These are phyloP conservation scores for Picocystis sp. DNA, from an alignment of 163 green algal genomes.

Conservation along the genomic window DNA sequence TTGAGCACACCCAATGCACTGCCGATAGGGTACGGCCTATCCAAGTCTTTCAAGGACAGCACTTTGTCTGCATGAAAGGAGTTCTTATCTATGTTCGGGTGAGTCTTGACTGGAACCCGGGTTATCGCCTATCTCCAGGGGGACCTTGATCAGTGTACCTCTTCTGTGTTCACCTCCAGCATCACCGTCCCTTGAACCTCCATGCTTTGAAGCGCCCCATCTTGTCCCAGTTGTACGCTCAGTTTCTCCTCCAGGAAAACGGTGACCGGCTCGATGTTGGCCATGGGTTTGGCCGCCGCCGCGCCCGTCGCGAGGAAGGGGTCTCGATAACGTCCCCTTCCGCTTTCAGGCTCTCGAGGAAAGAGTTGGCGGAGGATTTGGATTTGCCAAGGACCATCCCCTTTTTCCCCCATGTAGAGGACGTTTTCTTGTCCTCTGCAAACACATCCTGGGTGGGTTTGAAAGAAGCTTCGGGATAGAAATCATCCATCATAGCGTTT, in stretches of 20 bases:
- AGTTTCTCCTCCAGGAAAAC: slow-evolving; percentile 82
- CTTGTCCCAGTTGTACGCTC: slow-evolving; percentile 60
- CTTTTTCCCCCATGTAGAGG: slow-evolving; percentile 27
- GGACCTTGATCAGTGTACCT: slow-evolving; percentile 52
- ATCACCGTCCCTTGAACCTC: slow-evolving; percentile 90
- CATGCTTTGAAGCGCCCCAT: slow-evolving; percentile 82
- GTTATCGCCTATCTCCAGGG: slow-evolving; percentile 40
- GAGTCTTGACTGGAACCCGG: slow-evolving; percentile 94
- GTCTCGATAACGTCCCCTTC: slow-evolving; percentile 75
- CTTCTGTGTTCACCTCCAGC: slow-evolving; percentile 65
- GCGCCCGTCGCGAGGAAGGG: slow-evolving; percentile 17
- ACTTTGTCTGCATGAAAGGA: slow-evolving; percentile 26
- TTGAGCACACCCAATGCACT: slow-evolving; percentile 85
- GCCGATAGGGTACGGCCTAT: slow-evolving; percentile 78
- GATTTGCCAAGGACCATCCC: slow-evolving; percentile 87
- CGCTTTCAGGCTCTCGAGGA: slow-evolving; percentile 69
- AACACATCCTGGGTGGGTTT: too few relatives aligned
- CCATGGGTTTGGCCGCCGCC: slow-evolving; percentile 1
- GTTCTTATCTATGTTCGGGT: slow-evolving; percentile 98
- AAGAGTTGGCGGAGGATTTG: slow-evolving; percentile 42
- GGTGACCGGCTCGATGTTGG: slow-evolving; percentile 55
- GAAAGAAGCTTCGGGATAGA: too few relatives aligned
- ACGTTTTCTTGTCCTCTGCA: slow-evolving; percentile 1
- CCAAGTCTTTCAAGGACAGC: slow-evolving; percentile 80
- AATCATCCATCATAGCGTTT: neutral